Conservation (phyloP, 2,329 filamentous ascomycete species). For the Periconia digitata region DNA sequence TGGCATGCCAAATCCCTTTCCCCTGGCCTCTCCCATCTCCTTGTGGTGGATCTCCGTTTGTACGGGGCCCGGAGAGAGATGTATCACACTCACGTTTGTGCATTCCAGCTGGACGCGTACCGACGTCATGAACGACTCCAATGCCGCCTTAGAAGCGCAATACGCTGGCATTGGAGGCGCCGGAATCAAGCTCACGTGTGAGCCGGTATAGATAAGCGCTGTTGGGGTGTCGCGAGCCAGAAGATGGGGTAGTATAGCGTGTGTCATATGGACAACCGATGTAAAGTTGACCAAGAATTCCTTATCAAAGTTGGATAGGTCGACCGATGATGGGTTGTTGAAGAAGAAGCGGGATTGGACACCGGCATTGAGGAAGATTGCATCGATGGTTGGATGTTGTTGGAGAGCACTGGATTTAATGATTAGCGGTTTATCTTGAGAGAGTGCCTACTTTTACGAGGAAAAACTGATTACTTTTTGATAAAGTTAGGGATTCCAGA, state of each 20-base stretch:
- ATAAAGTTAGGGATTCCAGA: slow-evolving; percentile 48
- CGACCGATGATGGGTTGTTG: slow-evolving; percentile 47
- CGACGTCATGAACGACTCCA: slow-evolving; percentile 52
- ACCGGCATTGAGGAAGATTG: slow-evolving; percentile 60
- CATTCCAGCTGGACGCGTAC: slow-evolving; percentile 47
- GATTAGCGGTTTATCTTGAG: background rate
- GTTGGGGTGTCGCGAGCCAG: slow-evolving; percentile 25
- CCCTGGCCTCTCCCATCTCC: slow-evolving; percentile 46
- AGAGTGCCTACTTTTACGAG: background rate
- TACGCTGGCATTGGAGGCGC: slow-evolving; percentile 53
- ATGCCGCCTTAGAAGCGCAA: slow-evolving; percentile 57
- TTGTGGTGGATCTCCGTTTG: slow-evolving; percentile 54
- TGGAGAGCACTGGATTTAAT: slow-evolving; percentile 27
- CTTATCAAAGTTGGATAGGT: slow-evolving; percentile 43
- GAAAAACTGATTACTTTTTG: slow-evolving; percentile 29
- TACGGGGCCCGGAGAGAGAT: slow-evolving; percentile 51
- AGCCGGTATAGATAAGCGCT: slow-evolving; percentile 39
- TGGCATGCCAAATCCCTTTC: slow-evolving; percentile 53
- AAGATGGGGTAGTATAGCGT: slow-evolving; percentile 52
- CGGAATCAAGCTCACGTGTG: slow-evolving; percentile 53
- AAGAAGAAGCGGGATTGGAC: slow-evolving; percentile 55
- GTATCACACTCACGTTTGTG: slow-evolving; percentile 47
- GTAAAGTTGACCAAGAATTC: slow-evolving; percentile 55
- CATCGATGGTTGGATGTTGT: slow-evolving; percentile 55
- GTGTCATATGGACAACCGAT: slow-evolving; percentile 48